Conservation (phyloP, 257 asterid species). For the Buddleja alternifolia region DNA sequence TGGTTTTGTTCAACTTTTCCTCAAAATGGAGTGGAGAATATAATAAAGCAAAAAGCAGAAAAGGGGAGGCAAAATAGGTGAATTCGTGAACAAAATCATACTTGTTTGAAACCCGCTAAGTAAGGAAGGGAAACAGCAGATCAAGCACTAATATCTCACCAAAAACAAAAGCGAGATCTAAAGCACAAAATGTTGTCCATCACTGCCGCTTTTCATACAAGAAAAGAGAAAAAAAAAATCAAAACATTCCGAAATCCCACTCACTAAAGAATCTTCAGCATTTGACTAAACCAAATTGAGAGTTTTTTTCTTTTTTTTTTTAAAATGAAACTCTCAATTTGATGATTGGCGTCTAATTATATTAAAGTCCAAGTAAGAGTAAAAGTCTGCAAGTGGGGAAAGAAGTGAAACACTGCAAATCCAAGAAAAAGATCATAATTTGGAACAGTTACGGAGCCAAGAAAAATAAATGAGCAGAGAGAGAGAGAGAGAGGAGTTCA, state of each 20-base stretch:
- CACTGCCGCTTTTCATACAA: too few relatives aligned
- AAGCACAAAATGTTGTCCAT: conserved; percentile 18
- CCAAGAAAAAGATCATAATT: conserved; percentile 31
- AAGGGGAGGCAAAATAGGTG: conserved; percentile 17
- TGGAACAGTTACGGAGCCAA: conserved; percentile 9
- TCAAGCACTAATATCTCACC: conserved; percentile 34
- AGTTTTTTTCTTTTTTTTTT: too few relatives aligned
- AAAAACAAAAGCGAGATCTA: conserved; percentile 13
- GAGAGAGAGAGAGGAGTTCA: conserved; percentile 14
- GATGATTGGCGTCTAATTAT: neutral
- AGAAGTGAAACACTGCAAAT: conserved; percentile 21
- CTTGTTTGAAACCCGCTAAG: conserved; percentile 40
- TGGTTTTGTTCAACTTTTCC: conserved; percentile 35
- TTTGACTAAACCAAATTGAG: neutral
- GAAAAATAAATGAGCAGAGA: conserved; percentile 25
- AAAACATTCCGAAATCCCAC: neutral
- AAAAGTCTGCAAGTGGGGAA: conserved; percentile 10
- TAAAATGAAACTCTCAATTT: neutral
- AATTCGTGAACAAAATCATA: conserved; percentile 50
- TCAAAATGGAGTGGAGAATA: conserved; percentile 39
- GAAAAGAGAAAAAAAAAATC: neutral
- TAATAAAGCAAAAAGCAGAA: conserved; percentile 44
- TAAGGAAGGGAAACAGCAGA: conserved; percentile 48
- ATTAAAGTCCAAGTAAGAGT: neutral
- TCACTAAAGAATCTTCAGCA: neutral